These are phyloP conservation scores for Kazachstania sp. DNA, from an alignment of 1,139 yeast species.

Conservation along the genomic window DNA sequence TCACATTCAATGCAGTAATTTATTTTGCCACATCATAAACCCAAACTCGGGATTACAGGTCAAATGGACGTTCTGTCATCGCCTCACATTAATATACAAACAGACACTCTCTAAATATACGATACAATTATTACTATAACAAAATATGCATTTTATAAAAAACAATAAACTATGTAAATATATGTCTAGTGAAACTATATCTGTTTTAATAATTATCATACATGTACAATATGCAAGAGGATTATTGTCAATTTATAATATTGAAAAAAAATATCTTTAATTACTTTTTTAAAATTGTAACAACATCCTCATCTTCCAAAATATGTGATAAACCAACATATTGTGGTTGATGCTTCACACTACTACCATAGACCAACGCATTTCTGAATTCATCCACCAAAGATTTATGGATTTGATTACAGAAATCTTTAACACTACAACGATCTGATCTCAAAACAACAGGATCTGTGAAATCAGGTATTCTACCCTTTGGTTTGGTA, in stretches of 20 bases:
- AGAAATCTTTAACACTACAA: constrained; percentile 86
- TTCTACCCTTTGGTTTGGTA: constrained; percentile 90
- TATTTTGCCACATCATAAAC: too few species aligned
- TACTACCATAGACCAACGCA: constrained; percentile 84
- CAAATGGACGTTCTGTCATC: too few species aligned
- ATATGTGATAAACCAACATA: constrained; percentile 78
- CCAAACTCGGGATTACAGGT: too few species aligned
- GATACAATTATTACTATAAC: not conserved
- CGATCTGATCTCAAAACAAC: constrained; percentile 78
- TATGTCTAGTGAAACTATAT: not conserved
- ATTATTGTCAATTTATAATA: not conserved
- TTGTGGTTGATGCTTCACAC: constrained; percentile 98
- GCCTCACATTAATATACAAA: too few species aligned
- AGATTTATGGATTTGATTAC: constrained; percentile 92
- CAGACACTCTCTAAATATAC: too few species aligned
- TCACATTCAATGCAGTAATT: too few species aligned
- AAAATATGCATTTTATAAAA: not conserved
- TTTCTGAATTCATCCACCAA: constrained; percentile 87
- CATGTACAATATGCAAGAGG: not conserved
- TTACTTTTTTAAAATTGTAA: constrained; percentile 77
- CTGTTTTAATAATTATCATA: not conserved
- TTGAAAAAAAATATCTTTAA: not conserved
- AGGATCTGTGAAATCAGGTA: constrained; percentile 93
- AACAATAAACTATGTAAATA: too few species aligned
- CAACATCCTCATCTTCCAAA: constrained; percentile 92